Conservation (phyloP, 768 basidiomycete genomes). For the Pulveroboletus frians region DNA sequence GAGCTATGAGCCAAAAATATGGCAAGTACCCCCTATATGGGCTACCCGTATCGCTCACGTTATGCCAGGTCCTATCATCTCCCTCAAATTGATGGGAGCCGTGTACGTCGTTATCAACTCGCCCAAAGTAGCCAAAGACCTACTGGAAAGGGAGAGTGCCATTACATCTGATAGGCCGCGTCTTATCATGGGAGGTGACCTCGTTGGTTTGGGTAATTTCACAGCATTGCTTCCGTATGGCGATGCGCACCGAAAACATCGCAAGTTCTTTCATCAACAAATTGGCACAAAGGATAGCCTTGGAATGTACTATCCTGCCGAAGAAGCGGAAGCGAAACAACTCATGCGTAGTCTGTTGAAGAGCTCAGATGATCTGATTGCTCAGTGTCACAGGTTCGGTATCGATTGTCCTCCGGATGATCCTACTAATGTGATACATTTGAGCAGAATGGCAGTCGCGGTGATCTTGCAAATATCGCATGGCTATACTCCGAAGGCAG, state of each 20-base stretch:
- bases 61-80: too few species aligned
- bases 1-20: too few species aligned
- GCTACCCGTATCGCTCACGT: too few species aligned
- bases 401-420: background rate
- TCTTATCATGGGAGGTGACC: slow-evolving; percentile 18
- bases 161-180: slow-evolving; percentile 5
- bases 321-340: slow-evolving; percentile 1
- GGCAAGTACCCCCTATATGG: too few species aligned
- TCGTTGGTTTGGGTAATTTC: slow-evolving; percentile 9
- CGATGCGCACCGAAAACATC: slow-evolving; percentile 1
- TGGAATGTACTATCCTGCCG: background rate
- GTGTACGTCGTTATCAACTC: too few species aligned
- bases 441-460: too few species aligned
- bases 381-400: slow-evolving; percentile 4
- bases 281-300: too few species aligned
- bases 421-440: background rate
- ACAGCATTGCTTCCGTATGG: slow-evolving; percentile 7
- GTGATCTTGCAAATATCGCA: too few species aligned
- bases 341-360: slow-evolving; percentile 4
- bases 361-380: background rate
- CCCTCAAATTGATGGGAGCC: too few species aligned
- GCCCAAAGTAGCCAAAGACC: too few species aligned
- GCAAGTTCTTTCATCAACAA: slow-evolving; percentile 1
- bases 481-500: too few species aligned
- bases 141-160: background rate